Evolutionary conservation across 202 grass and related monocot genomes (phyloP).

Genomic region (Digitaria exilis): DNA sequence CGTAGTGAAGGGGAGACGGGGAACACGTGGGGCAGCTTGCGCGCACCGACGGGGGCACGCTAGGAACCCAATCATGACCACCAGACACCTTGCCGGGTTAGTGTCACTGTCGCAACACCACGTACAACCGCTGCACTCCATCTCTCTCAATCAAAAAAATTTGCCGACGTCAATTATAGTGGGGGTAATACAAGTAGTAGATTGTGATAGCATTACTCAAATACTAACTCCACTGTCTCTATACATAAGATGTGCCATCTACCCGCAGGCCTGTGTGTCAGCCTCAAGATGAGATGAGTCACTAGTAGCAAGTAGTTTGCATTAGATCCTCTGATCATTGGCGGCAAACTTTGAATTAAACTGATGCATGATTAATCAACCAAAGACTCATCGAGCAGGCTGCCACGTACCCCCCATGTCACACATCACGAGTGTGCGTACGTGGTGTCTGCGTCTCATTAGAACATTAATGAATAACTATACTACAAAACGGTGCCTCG

Average conservation of each 20-base stretch:
- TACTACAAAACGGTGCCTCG: neutral
- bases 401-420: neutral
- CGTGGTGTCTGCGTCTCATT: neutral
- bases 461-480: neutral
- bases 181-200: neutral
- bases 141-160: neutral
- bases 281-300: neutral
- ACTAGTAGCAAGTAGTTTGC: neutral
- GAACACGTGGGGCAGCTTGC: neutral
- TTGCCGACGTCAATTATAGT: too few species aligned
- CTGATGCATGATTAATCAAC: neutral
- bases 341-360: neutral
- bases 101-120: conserved; percentile 4
- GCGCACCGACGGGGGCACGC: conserved; percentile 15
- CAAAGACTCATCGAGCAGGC: neutral
- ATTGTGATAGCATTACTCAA: neutral
- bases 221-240: too few species aligned
- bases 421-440: neutral
- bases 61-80: conserved; percentile 21
- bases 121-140: neutral
- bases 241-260: too few species aligned
- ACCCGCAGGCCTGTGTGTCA: too few species aligned
- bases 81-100: conserved; percentile 7
- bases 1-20: neutral
- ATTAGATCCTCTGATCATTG: neutral